Evolutionary conservation across 2,329 filamentous ascomycete genomes (phyloP).

Genomic region (Aspergillus quadricinctus): DNA sequence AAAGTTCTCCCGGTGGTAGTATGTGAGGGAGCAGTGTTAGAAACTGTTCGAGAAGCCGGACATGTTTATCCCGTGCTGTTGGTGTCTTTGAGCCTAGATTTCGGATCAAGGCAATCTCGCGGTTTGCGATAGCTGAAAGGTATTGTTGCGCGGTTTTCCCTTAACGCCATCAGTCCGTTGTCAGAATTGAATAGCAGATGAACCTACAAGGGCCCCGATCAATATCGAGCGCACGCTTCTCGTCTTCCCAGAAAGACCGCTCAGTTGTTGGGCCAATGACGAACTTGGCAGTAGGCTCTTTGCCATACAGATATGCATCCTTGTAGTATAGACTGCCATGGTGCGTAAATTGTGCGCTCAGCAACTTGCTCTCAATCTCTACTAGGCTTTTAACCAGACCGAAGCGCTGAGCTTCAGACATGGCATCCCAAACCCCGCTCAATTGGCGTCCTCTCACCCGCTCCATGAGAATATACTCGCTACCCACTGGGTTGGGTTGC

Average conservation of each 20-base stretch:
- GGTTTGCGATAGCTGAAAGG: slow-evolving; percentile 13
- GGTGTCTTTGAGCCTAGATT: not conserved
- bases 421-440: slow-evolving; percentile 26
- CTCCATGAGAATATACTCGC: slow-evolving; percentile 11
- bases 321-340: slow-evolving; percentile 10
- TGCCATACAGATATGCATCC: slow-evolving; percentile 2
- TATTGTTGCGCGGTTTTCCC: slow-evolving; percentile 15
- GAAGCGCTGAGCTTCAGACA: slow-evolving; percentile 15
- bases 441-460: slow-evolving; percentile 24
- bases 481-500: not conserved
- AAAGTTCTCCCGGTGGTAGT: slow-evolving; percentile 9
- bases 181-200: not conserved
- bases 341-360: not conserved
- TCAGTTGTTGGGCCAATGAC: slow-evolving; percentile 15
- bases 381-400: slow-evolving; percentile 25
- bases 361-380: not conserved
- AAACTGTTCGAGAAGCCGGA: slow-evolving; percentile 18
- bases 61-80: slow-evolving; percentile 7
- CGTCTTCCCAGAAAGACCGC: slow-evolving; percentile 13
- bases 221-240: slow-evolving; percentile 4
- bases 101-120: slow-evolving; percentile 15
- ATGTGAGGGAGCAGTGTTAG: slow-evolving; percentile 17
- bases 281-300: slow-evolving; percentile 5
- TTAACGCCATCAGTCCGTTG: slow-evolving; percentile 1
- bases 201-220: slow-evolving; percentile 15